A percentile compares a stretch with the other conserved stretches of the same genome.
Conservation (phyloP, 2,329 filamentous ascomycete species). For the Exophiala phaeomuriformis region DNA sequence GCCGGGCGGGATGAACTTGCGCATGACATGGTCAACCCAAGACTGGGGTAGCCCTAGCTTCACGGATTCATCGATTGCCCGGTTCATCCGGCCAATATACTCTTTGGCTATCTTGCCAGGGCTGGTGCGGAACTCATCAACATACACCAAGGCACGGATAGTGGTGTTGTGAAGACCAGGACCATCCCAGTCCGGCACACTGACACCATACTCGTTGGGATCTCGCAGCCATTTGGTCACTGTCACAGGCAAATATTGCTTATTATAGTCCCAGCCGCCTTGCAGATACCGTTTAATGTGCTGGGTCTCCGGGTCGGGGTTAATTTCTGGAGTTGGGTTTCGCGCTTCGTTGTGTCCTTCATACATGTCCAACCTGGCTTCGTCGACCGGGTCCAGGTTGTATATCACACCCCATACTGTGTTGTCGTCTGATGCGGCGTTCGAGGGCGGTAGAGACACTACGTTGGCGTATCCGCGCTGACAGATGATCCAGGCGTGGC, state of each 20-base stretch:
- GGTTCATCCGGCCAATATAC: constrained; percentile 39
- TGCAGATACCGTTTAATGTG: constrained; percentile 20
- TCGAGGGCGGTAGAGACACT: constrained; percentile 24
- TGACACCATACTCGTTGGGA: constrained; percentile 19
- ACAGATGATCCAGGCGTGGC: constrained; percentile 39
- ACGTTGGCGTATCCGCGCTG: constrained; percentile 39
- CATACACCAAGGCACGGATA: constrained; percentile 35
- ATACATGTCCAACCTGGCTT: constrained; percentile 34
- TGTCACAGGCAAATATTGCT: constrained; percentile 25
- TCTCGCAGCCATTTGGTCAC: constrained; percentile 23
- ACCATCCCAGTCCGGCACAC: constrained; percentile 5
- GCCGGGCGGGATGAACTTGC: constrained; percentile 33
- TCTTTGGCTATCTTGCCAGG: constrained; percentile 33
- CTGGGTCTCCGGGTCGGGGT: constrained; percentile 17
- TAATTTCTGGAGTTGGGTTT: constrained; percentile 19
- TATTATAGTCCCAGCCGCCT: constrained; percentile 27
- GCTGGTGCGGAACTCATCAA: constrained; percentile 36
- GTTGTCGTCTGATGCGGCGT: constrained; percentile 11
- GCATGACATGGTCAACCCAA: constrained; percentile 36
- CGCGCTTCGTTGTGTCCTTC: constrained; percentile 30
- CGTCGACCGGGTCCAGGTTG: constrained; percentile 34
- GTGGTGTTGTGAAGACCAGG: background rate
- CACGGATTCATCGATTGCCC: constrained; percentile 36
- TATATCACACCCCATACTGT: constrained; percentile 38
- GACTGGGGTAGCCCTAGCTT: constrained; percentile 29